phyloP scores from a whole-genome alignment of 179 eudicot genomes.

The Beta lomatogona region DNA sequence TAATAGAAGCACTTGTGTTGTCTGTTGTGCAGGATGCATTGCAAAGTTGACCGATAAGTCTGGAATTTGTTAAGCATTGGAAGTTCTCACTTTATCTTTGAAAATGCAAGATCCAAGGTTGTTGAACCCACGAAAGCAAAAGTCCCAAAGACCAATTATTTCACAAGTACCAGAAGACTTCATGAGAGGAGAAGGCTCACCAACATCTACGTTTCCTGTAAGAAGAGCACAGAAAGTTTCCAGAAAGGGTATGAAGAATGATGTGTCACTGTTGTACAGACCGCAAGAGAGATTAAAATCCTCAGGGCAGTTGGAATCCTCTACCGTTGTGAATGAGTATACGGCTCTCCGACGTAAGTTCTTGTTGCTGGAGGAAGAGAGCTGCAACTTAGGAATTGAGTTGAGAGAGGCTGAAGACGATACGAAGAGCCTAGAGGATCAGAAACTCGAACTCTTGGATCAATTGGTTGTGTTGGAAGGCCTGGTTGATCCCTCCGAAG shows the following conservation, averaged over 20 bases:
- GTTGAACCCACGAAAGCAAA: conserved; percentile 58
- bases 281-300: conserved; percentile 43
- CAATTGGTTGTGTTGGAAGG: conserved; percentile 88
- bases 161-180: conserved; percentile 44
- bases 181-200: conserved; percentile 37
- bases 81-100: not conserved
- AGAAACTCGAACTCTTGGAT: conserved; percentile 66
- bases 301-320: conserved; percentile 48
- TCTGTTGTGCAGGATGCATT: not conserved
- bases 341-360: conserved; percentile 66
- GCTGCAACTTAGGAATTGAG: conserved; percentile 61
- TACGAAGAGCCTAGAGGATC: conserved; percentile 67
- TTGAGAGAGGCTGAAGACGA: conserved; percentile 62
- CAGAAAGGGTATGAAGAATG: conserved; percentile 44
- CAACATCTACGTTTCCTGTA: conserved; percentile 31
- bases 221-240: conserved; percentile 40
- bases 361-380: conserved; percentile 72
- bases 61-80: conserved; percentile 7
- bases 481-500: conserved; percentile 67
- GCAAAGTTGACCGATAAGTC: not conserved
- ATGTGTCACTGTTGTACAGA: conserved; percentile 37
- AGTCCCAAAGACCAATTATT: conserved; percentile 42
- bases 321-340: conserved; percentile 56
- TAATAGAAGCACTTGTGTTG: not conserved
- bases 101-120: conserved; percentile 63